Conservation (phyloP, 148 eudicot species). For the Talinum fruticosum region DNA sequence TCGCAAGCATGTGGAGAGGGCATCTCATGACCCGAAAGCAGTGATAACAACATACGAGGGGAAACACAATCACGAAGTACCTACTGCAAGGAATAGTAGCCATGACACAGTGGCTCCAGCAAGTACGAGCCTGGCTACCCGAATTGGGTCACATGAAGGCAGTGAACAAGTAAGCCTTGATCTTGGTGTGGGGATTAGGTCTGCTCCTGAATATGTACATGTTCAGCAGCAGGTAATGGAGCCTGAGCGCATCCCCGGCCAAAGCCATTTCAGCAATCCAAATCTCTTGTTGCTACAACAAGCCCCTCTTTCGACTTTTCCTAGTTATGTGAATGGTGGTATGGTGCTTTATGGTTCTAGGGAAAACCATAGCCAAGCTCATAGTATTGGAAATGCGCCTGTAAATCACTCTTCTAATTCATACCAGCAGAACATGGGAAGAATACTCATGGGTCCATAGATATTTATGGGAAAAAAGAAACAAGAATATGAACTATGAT, state of each 20-base stretch:
- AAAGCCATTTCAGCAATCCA: slow-evolving; percentile 31
- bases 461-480: slow-evolving; percentile 17
- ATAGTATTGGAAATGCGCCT: slow-evolving; percentile 45
- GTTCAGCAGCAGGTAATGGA: slow-evolving; percentile 38
- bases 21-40: slow-evolving; percentile 96
- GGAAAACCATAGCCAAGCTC: slow-evolving; percentile 52
- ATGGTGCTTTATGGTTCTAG: slow-evolving; percentile 52
- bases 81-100: slow-evolving; percentile 56
- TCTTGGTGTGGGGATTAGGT: slow-evolving; percentile 75
- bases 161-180: slow-evolving; percentile 67
- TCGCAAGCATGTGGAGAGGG: slow-evolving; percentile 96
- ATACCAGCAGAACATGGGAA: slow-evolving; percentile 62
- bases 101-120: slow-evolving; percentile 46
- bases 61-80: slow-evolving; percentile 95
- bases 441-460: slow-evolving; percentile 68
- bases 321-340: slow-evolving; percentile 63
- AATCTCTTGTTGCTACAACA: slow-evolving; percentile 41
- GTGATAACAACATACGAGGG: slow-evolving; percentile 97
- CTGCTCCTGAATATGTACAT: slow-evolving; percentile 34
- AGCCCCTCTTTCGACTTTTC: slow-evolving; percentile 37
- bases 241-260: slow-evolving; percentile 36
- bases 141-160: slow-evolving; percentile 48
- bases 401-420: slow-evolving; percentile 58
- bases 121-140: slow-evolving; percentile 28
- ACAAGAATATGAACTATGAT: slow-evolving; percentile 16